Evolutionary conservation across 1,284 basidiomycete genomes (phyloP), one percentile per base, ranked within the genome.

Genomic region (Takashimella tepidaria): DNA sequence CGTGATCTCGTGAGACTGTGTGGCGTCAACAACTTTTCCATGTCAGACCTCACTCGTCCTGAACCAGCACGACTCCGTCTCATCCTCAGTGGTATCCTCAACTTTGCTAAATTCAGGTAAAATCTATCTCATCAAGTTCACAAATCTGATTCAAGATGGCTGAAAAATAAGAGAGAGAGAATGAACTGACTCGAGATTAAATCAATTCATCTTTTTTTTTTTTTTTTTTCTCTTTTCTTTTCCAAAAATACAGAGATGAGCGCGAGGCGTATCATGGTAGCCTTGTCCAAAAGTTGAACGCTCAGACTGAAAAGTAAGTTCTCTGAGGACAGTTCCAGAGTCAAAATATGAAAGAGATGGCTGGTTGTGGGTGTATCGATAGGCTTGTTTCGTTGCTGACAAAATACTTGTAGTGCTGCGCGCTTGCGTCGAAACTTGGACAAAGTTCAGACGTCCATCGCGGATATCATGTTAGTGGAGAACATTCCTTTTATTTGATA

Each of bases 81-180:
- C 47, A 79, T 88, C 43, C 80, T 96, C 54, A 89, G 88, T 41
- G 91, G 87, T 0, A 86, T 96, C 58, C 86, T 93, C 78, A 96
- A 96, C 75, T 91, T 92, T 72, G 83, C 90, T 69, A 90, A 90
- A 73, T 95, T 93, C 71, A 84, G 84, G 24, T 63, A 50, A 31
- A 68, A 27, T 19, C 2, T 16, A 41, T 21, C 12, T n/a, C n/a
- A n/a, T n/a, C n/a, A n/a, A n/a, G 22, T 44, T 40, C 16, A n/a
- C 21, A 5, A 47, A 26, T 27, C 24, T 31, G 16, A 23, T 11
- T 12, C n/a, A 20, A 48, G 22, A 24, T n/a, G 31, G 31, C 31
- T 37, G 31, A 16, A 8, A 25, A 25, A 5, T 12, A 31, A 12
- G 42, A n/a, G n/a, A n/a, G n/a, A n/a, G n/a, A n/a, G n/a, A n/a